A percentile compares a stretch with the other conserved stretches of the same genome.
Evolutionary conservation across 495 filamentous ascomycete genomes (phyloP).

Genomic region (Penicillium simplicissimum): DNA sequence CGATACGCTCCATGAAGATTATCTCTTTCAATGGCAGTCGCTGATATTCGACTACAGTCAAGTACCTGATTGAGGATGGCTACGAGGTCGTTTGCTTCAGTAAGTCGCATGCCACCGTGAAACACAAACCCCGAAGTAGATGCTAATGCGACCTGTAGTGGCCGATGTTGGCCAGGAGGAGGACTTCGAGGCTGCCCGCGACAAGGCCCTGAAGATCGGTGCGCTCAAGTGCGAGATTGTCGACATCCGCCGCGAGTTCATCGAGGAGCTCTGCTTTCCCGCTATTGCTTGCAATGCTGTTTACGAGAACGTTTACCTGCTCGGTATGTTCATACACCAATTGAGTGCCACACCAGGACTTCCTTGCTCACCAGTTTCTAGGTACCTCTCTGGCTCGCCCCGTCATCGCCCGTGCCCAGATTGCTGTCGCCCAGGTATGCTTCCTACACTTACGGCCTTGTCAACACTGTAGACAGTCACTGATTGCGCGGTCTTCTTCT

Average conservation of each 20-base stretch:
- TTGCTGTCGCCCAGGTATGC: conserved; percentile 61
- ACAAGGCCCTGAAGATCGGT: conserved; percentile 57
- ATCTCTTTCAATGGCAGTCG: conserved; percentile 11
- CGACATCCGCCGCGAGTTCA: conserved; percentile 69
- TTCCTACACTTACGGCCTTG: not conserved
- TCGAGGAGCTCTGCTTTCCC: conserved; percentile 83
- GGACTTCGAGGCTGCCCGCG: conserved; percentile 66
- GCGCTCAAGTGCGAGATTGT: conserved; percentile 47
- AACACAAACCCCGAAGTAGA: not conserved
- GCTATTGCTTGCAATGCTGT: conserved; percentile 83
- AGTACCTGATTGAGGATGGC: conserved; percentile 68
- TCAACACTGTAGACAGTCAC: not conserved
- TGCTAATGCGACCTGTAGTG: conserved; percentile 42
- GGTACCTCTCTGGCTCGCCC: conserved; percentile 84
- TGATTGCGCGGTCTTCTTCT: not conserved
- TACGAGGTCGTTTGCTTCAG: conserved; percentile 70
- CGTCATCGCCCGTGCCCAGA: conserved; percentile 83
- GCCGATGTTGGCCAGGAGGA: conserved; percentile 68
- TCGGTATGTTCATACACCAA: conserved; percentile 47
- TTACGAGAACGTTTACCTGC: conserved; percentile 80
- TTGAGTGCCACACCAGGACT: not conserved
- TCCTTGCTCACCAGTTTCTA: conserved; percentile 36
- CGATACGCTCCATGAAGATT: conserved; percentile 8
- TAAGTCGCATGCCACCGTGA: conserved; percentile 29
- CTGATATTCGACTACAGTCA: conserved; percentile 37